Base-by-base conservation (phyloP, 148 eudicot genomes). In the Camellia granthamiana region DNA sequence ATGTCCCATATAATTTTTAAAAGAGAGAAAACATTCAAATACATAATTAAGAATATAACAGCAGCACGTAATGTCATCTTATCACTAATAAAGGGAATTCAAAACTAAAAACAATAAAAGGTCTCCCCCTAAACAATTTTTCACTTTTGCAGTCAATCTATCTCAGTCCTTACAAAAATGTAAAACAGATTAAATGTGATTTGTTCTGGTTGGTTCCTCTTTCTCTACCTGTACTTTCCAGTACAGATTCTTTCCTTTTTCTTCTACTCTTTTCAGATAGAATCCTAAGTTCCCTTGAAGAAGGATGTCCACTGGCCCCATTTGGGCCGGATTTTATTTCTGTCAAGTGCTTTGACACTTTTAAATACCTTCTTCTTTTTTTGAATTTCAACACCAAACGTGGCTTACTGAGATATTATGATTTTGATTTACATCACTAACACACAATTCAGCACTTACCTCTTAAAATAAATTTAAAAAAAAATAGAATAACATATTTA, bases 341-440 rank as follows among this genome's bases (percentile, higher is more conserved):
- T 64, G 56, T 2, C 38, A 77, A 21, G 47, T n/a, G 49, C 14
- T 63, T 59, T 6, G 54, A 21, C 10, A 44, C 59, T 38, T 62
- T 16, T 62, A 30, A n/a, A 21, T 62, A 10, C n/a, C 69, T 62
- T 76, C 61, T 76, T 44, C n/a, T 58, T 62, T 76, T 76, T 76
- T 44, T 13, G 59, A 14, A 63, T 16, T 64, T 58, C 71, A 77
- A 64, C 44, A 21, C 18, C 71, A 21, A 63, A 49, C 49, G 12
- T 47, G 42, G n/a, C n/a, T 21, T 23, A 46, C 58, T 7, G n/a
- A 67, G 60, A 49, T 46, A n/a, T 11, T 18, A 13, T 3, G 67
- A 13, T 76, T 41, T 60, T n/a, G 71, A 55, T 41, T 38, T 12
- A 74, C 7, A 62, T 76, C 7, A 62, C 63, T 47, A 61, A 61